A percentile compares a stretch with the other conserved stretches of the same genome.
Conservation (phyloP, 2,329 filamentous ascomycete species). For the Neofusicoccum umdonicola region DNA sequence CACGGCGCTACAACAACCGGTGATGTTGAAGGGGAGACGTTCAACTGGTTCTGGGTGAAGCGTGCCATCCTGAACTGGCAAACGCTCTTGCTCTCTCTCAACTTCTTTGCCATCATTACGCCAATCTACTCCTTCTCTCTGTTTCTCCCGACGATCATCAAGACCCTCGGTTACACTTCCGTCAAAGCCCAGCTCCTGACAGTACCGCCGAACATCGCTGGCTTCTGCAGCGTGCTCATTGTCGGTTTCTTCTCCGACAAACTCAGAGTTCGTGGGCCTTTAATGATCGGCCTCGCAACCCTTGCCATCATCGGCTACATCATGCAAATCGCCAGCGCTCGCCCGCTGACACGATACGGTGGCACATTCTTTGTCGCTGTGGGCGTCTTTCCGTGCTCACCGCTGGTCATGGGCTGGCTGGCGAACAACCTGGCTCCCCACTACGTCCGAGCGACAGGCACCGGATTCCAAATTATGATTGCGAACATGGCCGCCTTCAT, state of each 20-base stretch:
- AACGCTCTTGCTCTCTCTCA: constrained; percentile 40
- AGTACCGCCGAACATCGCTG: constrained; percentile 45
- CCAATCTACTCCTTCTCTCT: constrained; percentile 46
- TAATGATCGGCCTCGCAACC: constrained; percentile 51
- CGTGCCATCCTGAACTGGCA: constrained; percentile 31
- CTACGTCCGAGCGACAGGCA: constrained; percentile 55
- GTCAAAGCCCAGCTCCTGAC: constrained; percentile 37
- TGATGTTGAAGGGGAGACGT: constrained; percentile 38
- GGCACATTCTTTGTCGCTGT: constrained; percentile 41
- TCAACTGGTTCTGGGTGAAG: constrained; percentile 43
- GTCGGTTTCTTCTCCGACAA: constrained; percentile 48
- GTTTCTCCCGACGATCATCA: constrained; percentile 40
- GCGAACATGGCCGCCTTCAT: constrained; percentile 54
- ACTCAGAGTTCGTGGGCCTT: constrained; percentile 39
- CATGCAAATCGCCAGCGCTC: constrained; percentile 49
- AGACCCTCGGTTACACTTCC: constrained; percentile 35
- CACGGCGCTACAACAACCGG: constrained; percentile 24
- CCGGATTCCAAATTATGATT: constrained; percentile 47
- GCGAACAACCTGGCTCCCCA: constrained; percentile 50
- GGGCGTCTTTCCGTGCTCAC: constrained; percentile 42
- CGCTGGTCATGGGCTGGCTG: constrained; percentile 43
- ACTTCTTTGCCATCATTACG: constrained; percentile 41
- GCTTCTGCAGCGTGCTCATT: constrained; percentile 34
- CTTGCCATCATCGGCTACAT: constrained; percentile 49
- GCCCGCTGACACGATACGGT: constrained; percentile 38